Evolutionary conservation across 2,329 filamentous ascomycete species (phyloP), one percentile per base, ranked within the genome.

Genomic region (Mariannaea elegans): DNA sequence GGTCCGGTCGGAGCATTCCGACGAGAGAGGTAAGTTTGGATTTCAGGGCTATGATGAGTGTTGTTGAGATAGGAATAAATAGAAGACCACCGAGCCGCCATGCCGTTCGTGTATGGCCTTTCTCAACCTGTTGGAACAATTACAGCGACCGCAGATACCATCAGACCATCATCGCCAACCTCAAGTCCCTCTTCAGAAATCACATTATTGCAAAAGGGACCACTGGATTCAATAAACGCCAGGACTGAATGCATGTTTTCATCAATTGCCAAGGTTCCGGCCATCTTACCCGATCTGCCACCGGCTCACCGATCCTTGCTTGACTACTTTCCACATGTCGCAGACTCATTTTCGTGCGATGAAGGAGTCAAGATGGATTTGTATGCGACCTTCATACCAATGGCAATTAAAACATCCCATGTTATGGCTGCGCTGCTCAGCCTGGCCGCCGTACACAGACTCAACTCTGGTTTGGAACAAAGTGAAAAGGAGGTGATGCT

Each of bases 301-400:
- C 18, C 16, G 1, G 5, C 3, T 10, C 16, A 32, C 21, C 16
- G 41, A 13, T 19, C 31, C 29, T 32, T 58, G 2, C 41, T 58
- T 10, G 41, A 47, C 23, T 41, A 58, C 24, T 52, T 58, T n/a
- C 7, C 44, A 0, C 47, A 34, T 10, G 55, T 47, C 10, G 55
- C 34, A 1, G 41, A 52, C 23, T 52, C 47, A 2, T 52, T 58
- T 41, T 58, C 41, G 24, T 58, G 55, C 18, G 14, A 52, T 6
- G 42, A 24, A 4, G 19, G 5, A 2, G 49, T 58, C 39, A 58
- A 52, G 16, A 41, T n/a, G 14, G 18, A 41, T 9, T 52, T 58
- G 29, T 34, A 31, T 3, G 2, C 23, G 14, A 38, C 47, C 2
- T 52, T 58, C n/a, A 21, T 52, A 9, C 55, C 41, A 2, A 27